Conservation (phyloP, 2,329 filamentous ascomycete species). For the Fusarium continuum region DNA sequence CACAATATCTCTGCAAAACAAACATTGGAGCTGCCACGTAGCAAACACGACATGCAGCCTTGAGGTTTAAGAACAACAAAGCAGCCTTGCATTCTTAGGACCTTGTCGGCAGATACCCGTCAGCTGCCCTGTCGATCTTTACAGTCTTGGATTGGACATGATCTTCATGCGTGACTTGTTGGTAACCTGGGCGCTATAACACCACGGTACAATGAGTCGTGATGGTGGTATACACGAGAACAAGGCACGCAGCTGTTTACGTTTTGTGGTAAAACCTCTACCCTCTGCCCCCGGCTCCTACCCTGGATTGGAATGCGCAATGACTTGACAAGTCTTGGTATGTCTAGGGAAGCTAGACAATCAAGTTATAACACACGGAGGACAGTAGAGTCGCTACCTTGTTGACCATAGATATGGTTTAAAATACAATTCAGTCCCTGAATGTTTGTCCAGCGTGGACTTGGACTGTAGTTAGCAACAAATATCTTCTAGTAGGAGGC, state of each 20-base stretch:
- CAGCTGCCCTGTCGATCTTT: slow-evolving; percentile 5
- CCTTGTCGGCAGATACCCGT: slow-evolving; percentile 1
- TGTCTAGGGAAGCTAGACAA: too few relatives aligned
- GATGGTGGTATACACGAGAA: neutral
- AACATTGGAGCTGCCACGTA: slow-evolving; percentile 11
- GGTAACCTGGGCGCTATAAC: neutral
- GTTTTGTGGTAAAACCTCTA: neutral
- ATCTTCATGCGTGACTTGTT: neutral
- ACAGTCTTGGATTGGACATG: neutral
- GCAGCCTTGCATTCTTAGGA: neutral
- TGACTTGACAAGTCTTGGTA: neutral
- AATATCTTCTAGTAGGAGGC: too few relatives aligned
- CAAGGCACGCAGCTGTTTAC: neutral
- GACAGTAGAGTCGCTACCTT: too few relatives aligned
- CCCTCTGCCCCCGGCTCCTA: neutral
- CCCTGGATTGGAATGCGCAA: neutral
- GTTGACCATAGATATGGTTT: too few relatives aligned
- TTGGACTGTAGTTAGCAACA: too few relatives aligned
- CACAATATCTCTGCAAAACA: neutral
- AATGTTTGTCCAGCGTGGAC: too few relatives aligned
- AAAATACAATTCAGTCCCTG: too few relatives aligned
- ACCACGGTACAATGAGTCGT: neutral
- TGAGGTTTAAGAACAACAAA: neutral
- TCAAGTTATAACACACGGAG: too few relatives aligned
- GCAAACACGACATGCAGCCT: neutral